Evolutionary conservation across 495 filamentous ascomycete species (phyloP), one percentile per base, ranked within the genome.

Genomic region (Trichoderma erinaceum): DNA sequence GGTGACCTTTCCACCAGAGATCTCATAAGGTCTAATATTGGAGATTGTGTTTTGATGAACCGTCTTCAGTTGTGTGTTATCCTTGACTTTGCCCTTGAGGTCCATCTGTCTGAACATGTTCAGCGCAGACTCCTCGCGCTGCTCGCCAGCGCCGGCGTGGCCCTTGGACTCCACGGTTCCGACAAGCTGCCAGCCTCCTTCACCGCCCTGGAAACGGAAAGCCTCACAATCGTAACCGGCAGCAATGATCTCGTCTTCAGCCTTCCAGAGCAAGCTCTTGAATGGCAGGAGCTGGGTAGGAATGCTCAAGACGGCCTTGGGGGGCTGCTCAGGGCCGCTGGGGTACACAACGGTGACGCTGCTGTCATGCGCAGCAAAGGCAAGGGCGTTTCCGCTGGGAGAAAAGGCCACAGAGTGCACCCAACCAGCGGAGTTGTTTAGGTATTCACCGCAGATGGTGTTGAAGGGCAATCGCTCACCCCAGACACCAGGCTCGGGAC

Each of bases 81-180:
- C 92, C 71, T 88, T 88, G 27, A 83, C 78, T 78, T 97, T 96
- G 46, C 95, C 95, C 82, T 93, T 97, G 69, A 98, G 82, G 76
- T 99, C 95, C 96, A 99, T 97, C 79, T 97, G 93, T 75, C 86
- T 86, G 84, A 99, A 99, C 96, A 97, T 97, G 76, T 98, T 97
- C 75, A 97, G 82, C n/a, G 95, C 95, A 71, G 89, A 92, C 69
- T 87, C 84, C 74, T 86, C 84, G 58, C 83, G 75, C 46, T 76
- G 74, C 46, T 79, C 77, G 63, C 80, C 77, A 64, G 76, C 68
- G 63, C 80, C 78, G 23, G 82, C 76, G 86, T 91, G 78, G 86
- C 92, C 73, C 88, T 90, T 81, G 81, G 87, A 86, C 77, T 98
- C 95, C 63, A 98, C 77, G 4, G 91, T 92, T 32, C 94, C 94